phyloP scores from a whole-genome alignment of 306 rosid species.

The Lupinus albus region DNA sequence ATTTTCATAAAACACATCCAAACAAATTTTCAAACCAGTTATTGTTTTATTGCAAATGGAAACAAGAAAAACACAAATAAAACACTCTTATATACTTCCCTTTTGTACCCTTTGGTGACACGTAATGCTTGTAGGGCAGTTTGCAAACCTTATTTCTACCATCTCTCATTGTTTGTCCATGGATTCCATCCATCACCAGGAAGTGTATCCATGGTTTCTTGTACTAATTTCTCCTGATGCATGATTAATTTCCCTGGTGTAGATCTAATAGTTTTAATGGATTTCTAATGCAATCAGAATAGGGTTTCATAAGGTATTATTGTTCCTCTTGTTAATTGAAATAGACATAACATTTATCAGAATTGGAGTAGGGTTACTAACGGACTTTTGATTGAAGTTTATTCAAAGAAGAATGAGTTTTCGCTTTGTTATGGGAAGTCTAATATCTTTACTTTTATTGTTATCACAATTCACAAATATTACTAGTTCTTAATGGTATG shows the following conservation, averaged over 20 bases:
- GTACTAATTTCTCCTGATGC: too few species aligned
- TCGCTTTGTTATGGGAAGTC: slow-evolving; percentile 28
- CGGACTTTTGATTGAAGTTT: slow-evolving; percentile 4
- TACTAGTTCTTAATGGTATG: neutral
- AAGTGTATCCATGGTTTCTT: too few species aligned
- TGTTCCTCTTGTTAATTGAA: slow-evolving; percentile 15
- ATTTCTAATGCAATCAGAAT: slow-evolving; percentile 2
- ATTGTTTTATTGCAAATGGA: neutral
- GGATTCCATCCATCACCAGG: too few species aligned
- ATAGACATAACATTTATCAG: neutral
- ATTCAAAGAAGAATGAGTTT: neutral
- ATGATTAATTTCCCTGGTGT: too few species aligned
- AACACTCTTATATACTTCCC: neutral
- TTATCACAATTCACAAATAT: neutral
- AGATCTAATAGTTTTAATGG: too few species aligned
- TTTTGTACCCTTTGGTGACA: slow-evolving; percentile 5
- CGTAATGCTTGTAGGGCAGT: slow-evolving; percentile 10
- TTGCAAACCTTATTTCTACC: neutral
- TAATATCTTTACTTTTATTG: neutral
- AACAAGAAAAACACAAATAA: slow-evolving; percentile 3
- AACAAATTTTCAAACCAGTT: neutral
- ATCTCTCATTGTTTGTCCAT: too few species aligned
- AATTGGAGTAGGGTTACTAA: slow-evolving; percentile 6
- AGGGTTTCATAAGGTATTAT: slow-evolving; percentile 11
- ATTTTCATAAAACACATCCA: neutral